phyloP scores from a whole-genome alignment of 2,329 filamentous ascomycete genomes.

The Talaromyces sp. region DNA sequence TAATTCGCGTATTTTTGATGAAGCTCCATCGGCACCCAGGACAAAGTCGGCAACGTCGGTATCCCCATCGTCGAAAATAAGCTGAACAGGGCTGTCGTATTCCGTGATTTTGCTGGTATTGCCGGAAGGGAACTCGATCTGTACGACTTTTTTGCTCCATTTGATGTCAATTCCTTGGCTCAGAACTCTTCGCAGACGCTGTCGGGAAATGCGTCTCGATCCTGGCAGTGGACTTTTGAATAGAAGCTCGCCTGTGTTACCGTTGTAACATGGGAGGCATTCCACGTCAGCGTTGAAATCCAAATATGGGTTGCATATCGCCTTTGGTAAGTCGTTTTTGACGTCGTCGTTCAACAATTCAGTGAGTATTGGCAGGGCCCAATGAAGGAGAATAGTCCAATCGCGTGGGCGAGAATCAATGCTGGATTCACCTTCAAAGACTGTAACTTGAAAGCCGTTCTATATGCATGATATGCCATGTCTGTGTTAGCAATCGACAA shows the following conservation, averaged over 20 bases:
- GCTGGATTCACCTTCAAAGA: constrained; percentile 12
- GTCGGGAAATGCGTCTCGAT: constrained; percentile 13
- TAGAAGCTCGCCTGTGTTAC: constrained; percentile 15
- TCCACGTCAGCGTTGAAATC: constrained; percentile 10
- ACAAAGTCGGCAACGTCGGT: constrained; percentile 7
- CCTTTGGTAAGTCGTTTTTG: not conserved
- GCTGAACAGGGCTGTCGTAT: not conserved
- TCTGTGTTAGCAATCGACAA: not conserved
- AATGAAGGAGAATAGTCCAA: constrained; percentile 18
- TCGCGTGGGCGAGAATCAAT: constrained; percentile 13
- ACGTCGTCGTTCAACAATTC: constrained; percentile 11
- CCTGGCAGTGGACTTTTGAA: constrained; percentile 16
- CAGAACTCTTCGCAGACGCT: constrained; percentile 14
- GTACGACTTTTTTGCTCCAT: not conserved
- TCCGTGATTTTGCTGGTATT: not conserved
- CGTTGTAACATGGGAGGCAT: constrained; percentile 17
- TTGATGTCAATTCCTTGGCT: constrained; percentile 8
- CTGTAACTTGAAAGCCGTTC: constrained; percentile 8
- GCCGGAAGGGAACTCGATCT: not conserved
- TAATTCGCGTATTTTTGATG: constrained; percentile 12
- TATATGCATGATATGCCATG: not conserved
- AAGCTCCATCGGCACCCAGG: constrained; percentile 15
- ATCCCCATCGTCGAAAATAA: constrained; percentile 3
- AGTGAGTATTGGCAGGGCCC: constrained; percentile 9
- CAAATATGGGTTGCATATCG: constrained; percentile 17